Conservation (phyloP, 371 early-diverging fungal species). For the Mortierella sp. region DNA sequence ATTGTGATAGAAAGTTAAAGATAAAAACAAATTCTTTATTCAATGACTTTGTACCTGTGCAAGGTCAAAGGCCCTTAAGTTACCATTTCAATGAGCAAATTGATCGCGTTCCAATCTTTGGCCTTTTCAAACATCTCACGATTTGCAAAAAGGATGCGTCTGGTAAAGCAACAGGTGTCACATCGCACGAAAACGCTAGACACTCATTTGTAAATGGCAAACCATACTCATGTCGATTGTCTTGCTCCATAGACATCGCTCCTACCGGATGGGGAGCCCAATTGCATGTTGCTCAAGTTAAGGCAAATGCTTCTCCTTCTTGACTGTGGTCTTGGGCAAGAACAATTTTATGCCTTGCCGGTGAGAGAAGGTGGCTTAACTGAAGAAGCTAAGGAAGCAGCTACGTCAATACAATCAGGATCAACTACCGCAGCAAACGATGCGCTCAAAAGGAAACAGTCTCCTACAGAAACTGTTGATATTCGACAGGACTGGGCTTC, state of each 20-base stretch:
- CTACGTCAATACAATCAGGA: background rate
- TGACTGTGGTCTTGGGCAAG: conserved; percentile 54
- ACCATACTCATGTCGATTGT: background rate
- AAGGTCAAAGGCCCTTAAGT: background rate
- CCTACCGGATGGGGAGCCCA: conserved; percentile 56
- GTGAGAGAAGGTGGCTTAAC: conserved; percentile 46
- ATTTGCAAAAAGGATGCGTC: conserved; percentile 28
- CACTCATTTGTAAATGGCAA: background rate
- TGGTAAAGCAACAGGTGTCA: conserved; percentile 24
- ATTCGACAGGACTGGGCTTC: conserved; percentile 56
- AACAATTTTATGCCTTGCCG: conserved; percentile 52
- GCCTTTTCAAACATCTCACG: background rate
- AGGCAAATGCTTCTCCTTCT: conserved; percentile 56
- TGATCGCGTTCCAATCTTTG: background rate
- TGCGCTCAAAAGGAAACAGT: conserved; percentile 20
- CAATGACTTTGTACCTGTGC: background rate
- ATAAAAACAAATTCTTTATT: background rate
- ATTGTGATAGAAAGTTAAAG: conserved; percentile 1
- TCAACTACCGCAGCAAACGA: background rate
- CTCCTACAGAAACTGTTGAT: conserved; percentile 7
- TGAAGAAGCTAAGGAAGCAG: conserved; percentile 28
- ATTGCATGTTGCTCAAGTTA: conserved; percentile 50
- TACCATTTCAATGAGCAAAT: background rate
- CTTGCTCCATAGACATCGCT: conserved; percentile 46
- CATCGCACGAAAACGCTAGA: background rate